These are phyloP conservation scores for Starmerella floricola DNA, from an alignment of 805 yeast species.

Conservation along the genomic window DNA sequence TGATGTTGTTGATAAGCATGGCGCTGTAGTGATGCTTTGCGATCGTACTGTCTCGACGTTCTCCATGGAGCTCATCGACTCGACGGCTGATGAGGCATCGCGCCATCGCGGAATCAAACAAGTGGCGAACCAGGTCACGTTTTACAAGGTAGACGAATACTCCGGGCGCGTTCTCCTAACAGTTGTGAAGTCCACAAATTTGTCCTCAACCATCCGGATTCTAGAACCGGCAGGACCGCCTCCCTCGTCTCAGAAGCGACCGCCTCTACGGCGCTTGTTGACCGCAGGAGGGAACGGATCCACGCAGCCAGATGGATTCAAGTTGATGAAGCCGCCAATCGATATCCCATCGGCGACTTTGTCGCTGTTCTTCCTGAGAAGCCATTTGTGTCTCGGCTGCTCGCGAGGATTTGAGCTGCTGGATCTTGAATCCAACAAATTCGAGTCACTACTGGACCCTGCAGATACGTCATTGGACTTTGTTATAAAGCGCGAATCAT, in stretches of 20 bases:
- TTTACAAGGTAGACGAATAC: conserved; percentile 87
- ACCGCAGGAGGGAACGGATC: conserved; percentile 30
- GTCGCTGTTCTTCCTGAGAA: conserved; percentile 77
- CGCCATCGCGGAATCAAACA: conserved; percentile 51
- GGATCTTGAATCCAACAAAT: conserved; percentile 67
- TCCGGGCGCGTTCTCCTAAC: conserved; percentile 79
- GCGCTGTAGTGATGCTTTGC: conserved; percentile 62
- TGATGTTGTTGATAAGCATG: conserved; percentile 85
- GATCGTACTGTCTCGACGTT: conserved; percentile 74
- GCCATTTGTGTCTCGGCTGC: conserved; percentile 87
- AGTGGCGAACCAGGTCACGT: conserved; percentile 73
- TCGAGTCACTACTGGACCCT: conserved; percentile 87
- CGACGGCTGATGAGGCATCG: conserved; percentile 31
- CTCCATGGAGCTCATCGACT: conserved; percentile 48
- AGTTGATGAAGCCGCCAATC: conserved; percentile 59
- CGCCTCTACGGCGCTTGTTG: conserved; percentile 31
- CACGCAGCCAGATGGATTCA: conserved; percentile 39
- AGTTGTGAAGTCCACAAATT: conserved; percentile 71
- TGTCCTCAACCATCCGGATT: conserved; percentile 63
- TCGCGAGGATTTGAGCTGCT: conserved; percentile 94
- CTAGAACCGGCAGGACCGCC: conserved; percentile 67
- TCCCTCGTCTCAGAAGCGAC: conserved; percentile 27
- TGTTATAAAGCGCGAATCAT: conserved; percentile 67
- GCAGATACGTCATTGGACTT: conserved; percentile 96
- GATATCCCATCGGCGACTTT: conserved; percentile 80